These are phyloP conservation scores for Alternaria conjuncta DNA, from an alignment of 2,329 filamentous ascomycete species.

Conservation along the genomic window DNA sequence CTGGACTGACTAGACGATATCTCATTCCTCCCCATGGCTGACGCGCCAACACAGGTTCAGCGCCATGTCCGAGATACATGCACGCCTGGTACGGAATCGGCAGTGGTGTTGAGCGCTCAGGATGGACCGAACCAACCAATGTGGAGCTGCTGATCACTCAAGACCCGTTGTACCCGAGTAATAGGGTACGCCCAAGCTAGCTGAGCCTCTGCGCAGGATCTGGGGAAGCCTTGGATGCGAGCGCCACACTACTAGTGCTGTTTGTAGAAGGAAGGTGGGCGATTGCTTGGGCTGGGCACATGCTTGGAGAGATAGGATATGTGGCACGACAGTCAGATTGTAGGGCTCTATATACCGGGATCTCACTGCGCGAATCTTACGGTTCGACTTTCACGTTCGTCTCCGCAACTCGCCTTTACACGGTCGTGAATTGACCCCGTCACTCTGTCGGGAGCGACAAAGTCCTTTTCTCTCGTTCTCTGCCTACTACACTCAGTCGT, in stretches of 20 bases:
- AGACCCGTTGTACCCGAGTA: not conserved
- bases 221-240: constrained; percentile 1
- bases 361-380: not conserved
- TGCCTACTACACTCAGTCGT: not conserved
- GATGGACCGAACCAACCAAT: not conserved
- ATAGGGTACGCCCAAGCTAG: not conserved
- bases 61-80: not conserved
- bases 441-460: not conserved
- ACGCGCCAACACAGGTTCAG: not conserved
- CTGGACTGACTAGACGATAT: not conserved
- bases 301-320: not conserved
- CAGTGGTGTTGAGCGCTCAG: not conserved
- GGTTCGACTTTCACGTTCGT: not conserved
- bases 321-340: not conserved
- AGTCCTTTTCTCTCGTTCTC: not conserved
- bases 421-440: not conserved
- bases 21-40: not conserved
- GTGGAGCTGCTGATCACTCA: not conserved
- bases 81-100: not conserved
- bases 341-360: not conserved
- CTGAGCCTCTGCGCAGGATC: not conserved
- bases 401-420: not conserved
- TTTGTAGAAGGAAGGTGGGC: constrained; percentile 8
- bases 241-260: constrained; percentile 1
- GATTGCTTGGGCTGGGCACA: constrained; percentile 2